A percentile compares a stretch with the other conserved stretches of the same genome.
Evolutionary conservation across 148 eudicot genomes (phyloP).

Genomic region (Fagopyrum homotropicum): DNA sequence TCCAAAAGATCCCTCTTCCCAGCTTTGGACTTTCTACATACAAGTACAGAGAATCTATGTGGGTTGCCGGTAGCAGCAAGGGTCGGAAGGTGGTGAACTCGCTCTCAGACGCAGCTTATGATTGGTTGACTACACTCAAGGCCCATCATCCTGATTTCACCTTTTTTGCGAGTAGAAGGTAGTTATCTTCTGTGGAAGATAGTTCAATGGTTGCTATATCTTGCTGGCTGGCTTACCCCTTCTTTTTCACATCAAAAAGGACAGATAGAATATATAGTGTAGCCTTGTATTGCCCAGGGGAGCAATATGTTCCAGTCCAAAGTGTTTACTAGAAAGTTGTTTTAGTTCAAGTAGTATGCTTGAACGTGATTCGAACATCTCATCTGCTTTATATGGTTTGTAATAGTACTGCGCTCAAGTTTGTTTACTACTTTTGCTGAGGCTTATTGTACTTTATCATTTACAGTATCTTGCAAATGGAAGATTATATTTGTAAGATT

Average conservation of each 20-base stretch:
- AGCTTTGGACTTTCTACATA: slow-evolving; percentile 73
- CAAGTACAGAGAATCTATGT: slow-evolving; percentile 61
- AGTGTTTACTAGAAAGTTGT: background rate
- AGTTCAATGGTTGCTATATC: background rate
- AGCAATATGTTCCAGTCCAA: background rate
- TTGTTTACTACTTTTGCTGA: background rate
- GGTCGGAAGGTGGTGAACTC: slow-evolving; percentile 37
- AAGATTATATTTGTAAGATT: too few species aligned
- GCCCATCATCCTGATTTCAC: slow-evolving; percentile 84
- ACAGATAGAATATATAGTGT: too few species aligned
- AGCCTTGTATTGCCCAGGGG: background rate
- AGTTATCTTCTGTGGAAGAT: background rate
- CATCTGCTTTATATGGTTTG: background rate
- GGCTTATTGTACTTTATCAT: too few species aligned
- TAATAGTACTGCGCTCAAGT: background rate
- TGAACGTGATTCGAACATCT: background rate
- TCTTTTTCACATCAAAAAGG: background rate
- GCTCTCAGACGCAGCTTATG: slow-evolving; percentile 62
- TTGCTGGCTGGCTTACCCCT: background rate
- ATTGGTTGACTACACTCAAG: slow-evolving; percentile 46
- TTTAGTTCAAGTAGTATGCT: background rate
- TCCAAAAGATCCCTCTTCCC: slow-evolving; percentile 61
- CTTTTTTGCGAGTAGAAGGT: slow-evolving; percentile 68
- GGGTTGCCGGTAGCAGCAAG: slow-evolving; percentile 50
- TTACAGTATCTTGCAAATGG: too few species aligned